Conservation (phyloP, 345 rosid species). For the Streptanthus diversifolius region DNA sequence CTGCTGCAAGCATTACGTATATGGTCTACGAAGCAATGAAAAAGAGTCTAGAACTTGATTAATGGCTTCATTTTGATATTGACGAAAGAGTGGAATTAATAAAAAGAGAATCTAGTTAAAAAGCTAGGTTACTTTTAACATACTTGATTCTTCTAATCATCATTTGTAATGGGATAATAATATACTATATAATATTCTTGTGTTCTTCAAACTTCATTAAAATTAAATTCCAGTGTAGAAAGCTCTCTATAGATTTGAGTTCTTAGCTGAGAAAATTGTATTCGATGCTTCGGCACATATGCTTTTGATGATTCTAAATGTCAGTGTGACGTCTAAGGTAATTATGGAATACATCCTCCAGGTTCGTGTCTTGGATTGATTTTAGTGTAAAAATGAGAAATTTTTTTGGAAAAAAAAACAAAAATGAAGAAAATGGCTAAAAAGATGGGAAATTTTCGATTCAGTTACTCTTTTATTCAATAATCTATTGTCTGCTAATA, state of each 20-base stretch:
- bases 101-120: conserved; percentile 17
- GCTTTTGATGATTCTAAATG: neutral
- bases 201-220: neutral
- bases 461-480: too few species aligned
- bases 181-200: neutral
- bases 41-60: conserved; percentile 71
- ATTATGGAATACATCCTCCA: too few species aligned
- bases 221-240: neutral
- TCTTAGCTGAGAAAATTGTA: neutral
- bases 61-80: conserved; percentile 31
- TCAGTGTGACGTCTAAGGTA: too few species aligned
- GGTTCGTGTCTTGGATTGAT: too few species aligned
- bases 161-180: conserved; percentile 9
- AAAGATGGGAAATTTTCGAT: too few species aligned
- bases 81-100: conserved; percentile 28
- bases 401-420: too few species aligned
- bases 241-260: neutral
- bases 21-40: conserved; percentile 79
- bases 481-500: too few species aligned
- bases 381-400: too few species aligned
- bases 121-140: conserved; percentile 23
- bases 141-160: conserved; percentile 30
- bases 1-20: conserved; percentile 49
- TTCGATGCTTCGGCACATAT: neutral
- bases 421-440: too few species aligned